Conservation (phyloP, 2,329 filamentous ascomycete genomes). For the Penicillium sp. region DNA sequence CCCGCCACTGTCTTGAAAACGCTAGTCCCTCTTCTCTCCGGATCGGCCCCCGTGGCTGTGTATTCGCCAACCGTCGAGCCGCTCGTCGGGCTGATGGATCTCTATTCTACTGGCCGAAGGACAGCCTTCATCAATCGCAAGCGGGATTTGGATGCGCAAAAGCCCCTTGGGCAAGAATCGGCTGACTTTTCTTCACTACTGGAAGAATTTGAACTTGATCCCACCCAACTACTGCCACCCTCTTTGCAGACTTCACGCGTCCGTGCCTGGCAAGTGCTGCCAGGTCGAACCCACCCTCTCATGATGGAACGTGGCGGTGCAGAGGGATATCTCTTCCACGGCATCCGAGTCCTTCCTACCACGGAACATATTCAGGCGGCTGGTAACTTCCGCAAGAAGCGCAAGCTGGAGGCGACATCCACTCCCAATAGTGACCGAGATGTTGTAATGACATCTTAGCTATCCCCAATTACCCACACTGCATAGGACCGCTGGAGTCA, state of each 20-base stretch:
- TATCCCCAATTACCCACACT: no score
- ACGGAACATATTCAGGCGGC: conserved; percentile 77
- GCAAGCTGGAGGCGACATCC: conserved; percentile 53
- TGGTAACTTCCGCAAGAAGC: conserved; percentile 65
- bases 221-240: conserved; percentile 74
- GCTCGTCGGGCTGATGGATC: conserved; percentile 71
- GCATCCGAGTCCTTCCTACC: conserved; percentile 73
- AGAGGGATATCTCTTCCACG: conserved; percentile 88
- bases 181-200: conserved; percentile 26
- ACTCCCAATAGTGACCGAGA: conserved; percentile 27
- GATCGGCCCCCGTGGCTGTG: conserved; percentile 79
- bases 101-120: conserved; percentile 76
- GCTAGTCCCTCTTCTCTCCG: conserved; percentile 73
- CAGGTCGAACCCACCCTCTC: conserved; percentile 84
- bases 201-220: conserved; percentile 84
- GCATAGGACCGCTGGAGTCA: conserved; percentile 4
- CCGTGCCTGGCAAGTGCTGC: conserved; percentile 84
- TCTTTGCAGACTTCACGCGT: conserved; percentile 77
- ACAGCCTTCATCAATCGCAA: conserved; percentile 61
- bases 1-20: conserved; percentile 71
- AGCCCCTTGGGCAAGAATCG: conserved; percentile 8
- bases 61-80: conserved; percentile 81
- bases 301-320: conserved; percentile 88
- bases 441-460: conserved; percentile 32
- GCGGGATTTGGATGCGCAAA: conserved; percentile 28